phyloP scores from a whole-genome alignment of 1,284 basidiomycete species.

The Ustilago cynodontis region DNA sequence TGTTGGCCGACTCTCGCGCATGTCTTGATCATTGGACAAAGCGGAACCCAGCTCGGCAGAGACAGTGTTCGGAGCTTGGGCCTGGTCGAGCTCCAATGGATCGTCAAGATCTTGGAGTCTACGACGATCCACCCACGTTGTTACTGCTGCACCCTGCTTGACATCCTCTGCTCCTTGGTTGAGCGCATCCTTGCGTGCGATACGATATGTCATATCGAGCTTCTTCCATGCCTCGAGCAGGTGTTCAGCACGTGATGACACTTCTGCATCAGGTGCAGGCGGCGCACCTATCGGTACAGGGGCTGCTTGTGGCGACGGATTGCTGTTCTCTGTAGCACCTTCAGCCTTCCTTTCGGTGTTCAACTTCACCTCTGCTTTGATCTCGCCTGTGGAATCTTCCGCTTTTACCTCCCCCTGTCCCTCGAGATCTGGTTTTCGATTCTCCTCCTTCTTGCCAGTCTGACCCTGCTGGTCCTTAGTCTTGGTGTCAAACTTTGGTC shows the following conservation, averaged over 20 bases:
- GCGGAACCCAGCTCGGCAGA: slow-evolving; percentile 51
- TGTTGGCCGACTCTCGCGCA: slow-evolving; percentile 27
- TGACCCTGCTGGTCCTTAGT: slow-evolving; percentile 73
- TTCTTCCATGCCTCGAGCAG: slow-evolving; percentile 81
- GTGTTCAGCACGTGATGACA: slow-evolving; percentile 70
- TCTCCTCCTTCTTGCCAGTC: background rate
- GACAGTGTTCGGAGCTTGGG: slow-evolving; percentile 57
- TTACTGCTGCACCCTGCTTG: slow-evolving; percentile 17
- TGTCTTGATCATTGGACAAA: slow-evolving; percentile 28
- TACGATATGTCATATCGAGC: slow-evolving; percentile 83
- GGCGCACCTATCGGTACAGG: slow-evolving; percentile 16
- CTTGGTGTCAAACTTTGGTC: slow-evolving; percentile 14
- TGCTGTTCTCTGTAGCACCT: background rate
- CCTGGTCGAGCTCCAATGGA: slow-evolving; percentile 44
- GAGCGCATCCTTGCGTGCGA: slow-evolving; percentile 73
- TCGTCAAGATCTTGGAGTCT: slow-evolving; percentile 47
- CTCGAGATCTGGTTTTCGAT: slow-evolving; percentile 9
- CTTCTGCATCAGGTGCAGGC: slow-evolving; percentile 33
- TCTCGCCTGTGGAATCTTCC: slow-evolving; percentile 9
- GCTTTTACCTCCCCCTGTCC: background rate
- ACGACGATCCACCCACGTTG: slow-evolving; percentile 44
- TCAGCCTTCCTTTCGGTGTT: slow-evolving; percentile 5
- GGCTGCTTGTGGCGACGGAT: background rate
- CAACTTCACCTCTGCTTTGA: background rate
- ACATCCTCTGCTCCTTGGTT: slow-evolving; percentile 69